phyloP scores from a whole-genome alignment of 352 stramenopile species.

The Pythium chondricola region DNA sequence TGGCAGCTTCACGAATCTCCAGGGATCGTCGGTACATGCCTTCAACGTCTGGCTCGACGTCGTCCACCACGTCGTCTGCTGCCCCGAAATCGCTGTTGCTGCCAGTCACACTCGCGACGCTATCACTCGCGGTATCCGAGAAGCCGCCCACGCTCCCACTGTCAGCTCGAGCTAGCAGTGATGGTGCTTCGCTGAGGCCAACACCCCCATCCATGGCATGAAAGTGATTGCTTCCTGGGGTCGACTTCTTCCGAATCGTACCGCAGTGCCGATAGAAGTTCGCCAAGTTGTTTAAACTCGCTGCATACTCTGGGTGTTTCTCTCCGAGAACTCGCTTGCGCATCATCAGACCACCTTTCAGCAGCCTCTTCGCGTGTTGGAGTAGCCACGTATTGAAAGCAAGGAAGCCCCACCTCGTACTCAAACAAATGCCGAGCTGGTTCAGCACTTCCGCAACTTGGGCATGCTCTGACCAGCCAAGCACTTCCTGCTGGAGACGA shows the following conservation, averaged over 20 bases:
- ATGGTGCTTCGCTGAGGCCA: constrained; percentile 15
- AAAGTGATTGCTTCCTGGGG: not conserved
- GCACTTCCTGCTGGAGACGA: constrained; percentile 68
- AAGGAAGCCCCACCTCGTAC: constrained; percentile 58
- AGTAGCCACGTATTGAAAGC: constrained; percentile 76
- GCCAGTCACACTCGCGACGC: constrained; percentile 6
- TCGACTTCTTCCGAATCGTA: constrained; percentile 15
- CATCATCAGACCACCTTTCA: constrained; percentile 70
- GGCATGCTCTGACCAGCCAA: constrained; percentile 66
- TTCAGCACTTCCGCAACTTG: constrained; percentile 80
- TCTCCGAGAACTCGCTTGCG: constrained; percentile 64
- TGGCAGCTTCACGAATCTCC: constrained; percentile 60
- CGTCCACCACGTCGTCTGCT: constrained; percentile 7
- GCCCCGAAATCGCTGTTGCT: constrained; percentile 10
- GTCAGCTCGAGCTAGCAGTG: constrained; percentile 6
- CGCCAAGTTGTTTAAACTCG: constrained; percentile 76
- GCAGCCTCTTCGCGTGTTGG: constrained; percentile 55
- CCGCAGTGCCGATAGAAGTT: constrained; percentile 82
- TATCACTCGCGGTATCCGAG: constrained; percentile 15
- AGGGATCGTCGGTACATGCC: constrained; percentile 71
- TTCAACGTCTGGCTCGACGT: constrained; percentile 43
- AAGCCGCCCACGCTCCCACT: constrained; percentile 7
- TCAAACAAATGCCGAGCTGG: constrained; percentile 73
- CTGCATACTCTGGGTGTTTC: constrained; percentile 73
- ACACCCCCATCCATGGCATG: constrained; percentile 11